These are phyloP conservation scores for Schwanniomyces pseudopolymorphus DNA, from an alignment of 805 yeast genomes.

Conservation along the genomic window DNA sequence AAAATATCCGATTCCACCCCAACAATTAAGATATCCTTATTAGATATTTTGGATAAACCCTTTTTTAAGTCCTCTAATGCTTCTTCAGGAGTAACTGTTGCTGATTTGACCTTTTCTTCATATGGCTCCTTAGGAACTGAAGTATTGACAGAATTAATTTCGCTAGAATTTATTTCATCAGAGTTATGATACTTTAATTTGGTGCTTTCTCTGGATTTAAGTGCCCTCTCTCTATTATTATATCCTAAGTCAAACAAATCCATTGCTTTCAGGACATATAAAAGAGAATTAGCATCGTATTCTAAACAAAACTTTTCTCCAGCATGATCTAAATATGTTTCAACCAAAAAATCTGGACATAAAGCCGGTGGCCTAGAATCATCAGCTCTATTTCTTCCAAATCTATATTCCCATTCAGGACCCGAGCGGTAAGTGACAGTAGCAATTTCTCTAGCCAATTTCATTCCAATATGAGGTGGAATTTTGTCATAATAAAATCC, in stretches of 20 bases:
- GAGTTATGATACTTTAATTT: conserved; percentile 25
- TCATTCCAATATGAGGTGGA: conserved; percentile 96
- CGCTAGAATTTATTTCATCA: conserved; percentile 4
- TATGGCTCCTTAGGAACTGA: conserved; percentile 53
- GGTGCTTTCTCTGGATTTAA: conserved; percentile 37
- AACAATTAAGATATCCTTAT: conserved; percentile 69
- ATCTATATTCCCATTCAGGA: conserved; percentile 94
- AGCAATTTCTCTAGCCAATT: conserved; percentile 88
- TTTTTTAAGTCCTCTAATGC: conserved; percentile 57
- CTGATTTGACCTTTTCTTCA: conserved; percentile 48
- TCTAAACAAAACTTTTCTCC: conserved; percentile 92
- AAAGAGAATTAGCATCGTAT: conserved; percentile 85
- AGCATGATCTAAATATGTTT: conserved; percentile 90
- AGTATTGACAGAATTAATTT: conserved; percentile 7
- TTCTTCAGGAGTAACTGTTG: conserved; percentile 53
- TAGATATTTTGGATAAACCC: conserved; percentile 64
- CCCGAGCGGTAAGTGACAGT: conserved; percentile 94
- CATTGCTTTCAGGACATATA: conserved; percentile 91
- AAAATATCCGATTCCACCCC: conserved; percentile 93
- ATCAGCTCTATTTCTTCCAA: conserved; percentile 85
- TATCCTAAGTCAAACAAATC: conserved; percentile 82
- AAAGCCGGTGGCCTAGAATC: conserved; percentile 78
- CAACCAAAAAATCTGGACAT: conserved; percentile 91
- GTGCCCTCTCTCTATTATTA: conserved; percentile 45
- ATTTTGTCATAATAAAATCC: conserved; percentile 78